Conservation (phyloP, 2,329 filamentous ascomycete species). For the Domatiomyces catenatus region DNA sequence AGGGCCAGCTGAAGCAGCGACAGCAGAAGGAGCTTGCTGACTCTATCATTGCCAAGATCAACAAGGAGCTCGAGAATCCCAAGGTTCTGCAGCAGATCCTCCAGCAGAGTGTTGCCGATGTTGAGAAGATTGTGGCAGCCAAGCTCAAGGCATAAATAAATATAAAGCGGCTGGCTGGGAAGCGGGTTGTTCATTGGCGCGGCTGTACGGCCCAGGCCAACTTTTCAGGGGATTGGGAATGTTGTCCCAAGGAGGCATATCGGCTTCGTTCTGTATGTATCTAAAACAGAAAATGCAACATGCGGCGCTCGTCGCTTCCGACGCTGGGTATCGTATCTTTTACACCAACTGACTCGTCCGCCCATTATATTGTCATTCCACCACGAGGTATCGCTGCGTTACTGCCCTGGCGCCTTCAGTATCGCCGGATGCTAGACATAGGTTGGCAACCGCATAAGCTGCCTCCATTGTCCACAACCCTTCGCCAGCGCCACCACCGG, state of each 20-base stretch:
- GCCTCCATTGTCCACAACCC: constrained; percentile 51
- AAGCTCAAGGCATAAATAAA: background rate
- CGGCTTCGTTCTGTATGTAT: background rate
- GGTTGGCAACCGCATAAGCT: constrained; percentile 56
- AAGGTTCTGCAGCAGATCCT: constrained; percentile 95
- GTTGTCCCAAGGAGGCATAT: background rate
- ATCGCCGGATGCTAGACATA: constrained; percentile 52
- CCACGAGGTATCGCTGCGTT: constrained; percentile 44
- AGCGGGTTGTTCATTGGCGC: background rate
- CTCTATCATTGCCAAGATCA: constrained; percentile 87
- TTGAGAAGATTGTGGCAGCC: constrained; percentile 46
- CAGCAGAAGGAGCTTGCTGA: constrained; percentile 94
- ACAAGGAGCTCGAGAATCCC: constrained; percentile 97
- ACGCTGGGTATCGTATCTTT: background rate
- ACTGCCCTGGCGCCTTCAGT: constrained; percentile 43
- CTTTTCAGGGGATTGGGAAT: background rate
- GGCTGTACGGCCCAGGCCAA: background rate
- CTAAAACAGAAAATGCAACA: background rate
- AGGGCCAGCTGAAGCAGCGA: constrained; percentile 95
- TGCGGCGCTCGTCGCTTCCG: background rate
- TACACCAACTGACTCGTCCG: background rate
- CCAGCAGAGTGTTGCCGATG: constrained; percentile 85
- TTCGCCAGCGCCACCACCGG: background rate
- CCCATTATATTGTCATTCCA: constrained; percentile 21
- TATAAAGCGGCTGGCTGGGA: too few relatives aligned